Base-by-base conservation (phyloP, 2,329 filamentous ascomycete genomes). In the Blastomyces emzantsi region DNA sequence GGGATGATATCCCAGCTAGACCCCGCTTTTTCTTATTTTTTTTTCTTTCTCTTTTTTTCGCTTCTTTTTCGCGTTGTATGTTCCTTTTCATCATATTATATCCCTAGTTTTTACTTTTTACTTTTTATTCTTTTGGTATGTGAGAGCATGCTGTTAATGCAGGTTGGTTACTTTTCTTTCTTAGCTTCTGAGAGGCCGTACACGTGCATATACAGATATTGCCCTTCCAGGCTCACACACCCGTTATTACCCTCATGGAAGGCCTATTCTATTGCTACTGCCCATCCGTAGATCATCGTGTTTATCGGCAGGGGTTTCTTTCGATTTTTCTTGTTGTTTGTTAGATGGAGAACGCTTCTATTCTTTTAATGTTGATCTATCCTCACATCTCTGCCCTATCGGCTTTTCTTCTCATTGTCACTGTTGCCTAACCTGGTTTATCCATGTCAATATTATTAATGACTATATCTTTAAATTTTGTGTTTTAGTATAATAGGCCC, bases 1-100 rank as follows among this genome's bases (percentile, higher is more conserved):
- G 61, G 61, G 51, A 47, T 47, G 49, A 56, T 56, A 62, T 62
- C 41, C 61, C 28, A 60, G n/a, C 54, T 62, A 62, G 39, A 62
- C 61, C 22, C 55, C 36, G n/a, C 55, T 15, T 54, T 47, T 41
- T 52, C 17, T 13, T 52, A 28, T 7, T 11, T 19, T 57, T 2
- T 57, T 22, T 43, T 56, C 17, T 8, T 15, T 25, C 33, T 43
- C 2, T 3, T 17, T 33, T 7, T 22, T 49, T 0, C 17, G 9
- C 7, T 30, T 59, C 33, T 60, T 33, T 47, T 33, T 25, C 36
- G 7, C 36, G 36, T 13, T 28, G 19, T 17, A 15, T 33, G 2
- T n/a, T 25, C 9, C 7, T 59, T 59, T 59, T 59, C 15, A 4
- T 47, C 1, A 45, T 47, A 9, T 33, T 43, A 22, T 28, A 41